These are phyloP conservation scores for Hypholoma fasciculare DNA, from an alignment of 768 basidiomycete species.

Conservation along the genomic window DNA sequence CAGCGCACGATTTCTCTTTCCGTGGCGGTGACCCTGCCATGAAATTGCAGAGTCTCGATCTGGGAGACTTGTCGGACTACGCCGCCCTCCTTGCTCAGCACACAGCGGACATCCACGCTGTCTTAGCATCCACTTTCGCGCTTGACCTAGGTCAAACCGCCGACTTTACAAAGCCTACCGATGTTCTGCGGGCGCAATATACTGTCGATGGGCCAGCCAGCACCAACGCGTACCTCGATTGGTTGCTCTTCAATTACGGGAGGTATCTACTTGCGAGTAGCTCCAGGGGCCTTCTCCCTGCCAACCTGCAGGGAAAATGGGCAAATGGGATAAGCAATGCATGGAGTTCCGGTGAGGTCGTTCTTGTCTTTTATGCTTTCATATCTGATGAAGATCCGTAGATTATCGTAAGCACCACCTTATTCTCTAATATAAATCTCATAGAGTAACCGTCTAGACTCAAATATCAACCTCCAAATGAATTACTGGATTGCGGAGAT, in stretches of 20 bases:
- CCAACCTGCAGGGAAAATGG: constrained; percentile 80
- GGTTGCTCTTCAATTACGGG: constrained; percentile 73
- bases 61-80: constrained; percentile 30
- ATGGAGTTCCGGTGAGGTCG: constrained; percentile 60
- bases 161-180: constrained; percentile 53
- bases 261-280: constrained; percentile 66
- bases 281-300: constrained; percentile 61
- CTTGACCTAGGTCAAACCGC: constrained; percentile 62
- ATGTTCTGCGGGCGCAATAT: constrained; percentile 56
- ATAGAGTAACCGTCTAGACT: constrained; percentile 38
- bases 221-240: constrained; percentile 63
- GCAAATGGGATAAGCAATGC: constrained; percentile 51
- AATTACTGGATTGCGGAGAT: constrained; percentile 80
- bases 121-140: constrained; percentile 46
- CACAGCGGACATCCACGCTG: constrained; percentile 46
- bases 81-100: constrained; percentile 45
- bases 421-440: not conserved
- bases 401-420: constrained; percentile 43
- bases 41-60: constrained; percentile 12
- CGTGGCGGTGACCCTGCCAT: constrained; percentile 52
- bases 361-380: not conserved
- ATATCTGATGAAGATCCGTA: constrained; percentile 9
- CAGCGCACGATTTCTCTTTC: constrained; percentile 60
- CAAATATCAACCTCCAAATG: constrained; percentile 84
- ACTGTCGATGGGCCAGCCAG: constrained; percentile 43